Evolutionary conservation across 106 monocot species (phyloP).

Genomic region (Agapanthus africanus): DNA sequence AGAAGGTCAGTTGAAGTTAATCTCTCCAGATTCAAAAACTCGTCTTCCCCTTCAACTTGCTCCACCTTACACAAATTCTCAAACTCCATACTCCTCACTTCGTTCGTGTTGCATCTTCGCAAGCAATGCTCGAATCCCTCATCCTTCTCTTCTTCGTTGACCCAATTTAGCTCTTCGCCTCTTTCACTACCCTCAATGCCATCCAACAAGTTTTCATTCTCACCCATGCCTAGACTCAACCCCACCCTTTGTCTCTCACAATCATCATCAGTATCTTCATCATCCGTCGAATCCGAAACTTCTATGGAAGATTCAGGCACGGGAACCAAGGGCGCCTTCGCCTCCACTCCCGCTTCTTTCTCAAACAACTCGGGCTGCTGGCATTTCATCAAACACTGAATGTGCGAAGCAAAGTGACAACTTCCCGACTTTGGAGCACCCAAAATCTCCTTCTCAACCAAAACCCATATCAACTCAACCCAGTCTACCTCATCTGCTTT

Average conservation of each 20-base stretch:
- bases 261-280: background rate
- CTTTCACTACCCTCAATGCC: background rate
- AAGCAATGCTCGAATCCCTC: constrained; percentile 18
- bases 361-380: constrained; percentile 36
- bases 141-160: background rate
- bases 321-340: background rate
- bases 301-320: background rate
- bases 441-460: constrained; percentile 76
- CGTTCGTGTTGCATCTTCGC: constrained; percentile 20
- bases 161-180: constrained; percentile 13
- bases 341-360: background rate
- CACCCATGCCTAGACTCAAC: constrained; percentile 13
- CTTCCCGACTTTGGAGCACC: constrained; percentile 43
- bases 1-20: no score
- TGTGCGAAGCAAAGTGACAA: constrained; percentile 67
- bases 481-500: constrained; percentile 72
- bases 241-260: background rate
- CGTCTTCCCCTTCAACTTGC: no score
- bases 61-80: constrained; percentile 34
- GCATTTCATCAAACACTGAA: constrained; percentile 61
- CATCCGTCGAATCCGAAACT: background rate
- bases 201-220: constrained; percentile 18
- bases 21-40: no score
- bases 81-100: constrained; percentile 26
- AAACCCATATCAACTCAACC: constrained; percentile 59